phyloP scores from a whole-genome alignment of 2,329 filamentous ascomycete genomes.

The Diaporthe citri region DNA sequence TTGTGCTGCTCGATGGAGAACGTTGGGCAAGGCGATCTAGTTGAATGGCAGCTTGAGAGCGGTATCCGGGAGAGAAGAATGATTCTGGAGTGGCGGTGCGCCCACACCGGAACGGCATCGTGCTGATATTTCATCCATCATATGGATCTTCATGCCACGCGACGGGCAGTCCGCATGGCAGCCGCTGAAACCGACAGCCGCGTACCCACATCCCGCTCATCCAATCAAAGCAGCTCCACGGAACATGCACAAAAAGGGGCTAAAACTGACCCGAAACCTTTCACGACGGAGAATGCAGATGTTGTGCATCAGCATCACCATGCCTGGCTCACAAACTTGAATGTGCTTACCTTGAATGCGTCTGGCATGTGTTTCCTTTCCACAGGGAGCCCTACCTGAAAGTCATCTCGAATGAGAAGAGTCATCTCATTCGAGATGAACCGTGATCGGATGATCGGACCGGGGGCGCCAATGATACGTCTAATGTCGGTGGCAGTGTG shows the following conservation, averaged over 20 bases:
- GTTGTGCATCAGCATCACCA: constrained; percentile 24
- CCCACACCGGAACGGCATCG: constrained; percentile 7
- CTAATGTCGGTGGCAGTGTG: neutral
- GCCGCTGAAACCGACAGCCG: constrained; percentile 7
- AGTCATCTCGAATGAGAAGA: neutral
- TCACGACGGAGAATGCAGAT: constrained; percentile 22
- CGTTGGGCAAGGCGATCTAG: neutral
- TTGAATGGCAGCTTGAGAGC: neutral
- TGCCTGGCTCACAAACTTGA: neutral
- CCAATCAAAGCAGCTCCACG: constrained; percentile 8
- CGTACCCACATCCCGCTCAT: constrained; percentile 28
- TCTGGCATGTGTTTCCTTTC: neutral
- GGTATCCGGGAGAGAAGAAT: neutral
- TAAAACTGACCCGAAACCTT: constrained; percentile 36
- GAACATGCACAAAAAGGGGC: constrained; percentile 1
- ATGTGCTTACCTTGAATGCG: neutral
- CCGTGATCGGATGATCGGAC: constrained; percentile 1
- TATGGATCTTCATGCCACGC: constrained; percentile 20
- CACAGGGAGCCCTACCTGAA: neutral
- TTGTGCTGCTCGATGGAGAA: neutral
- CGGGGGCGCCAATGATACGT: neutral
- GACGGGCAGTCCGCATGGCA: constrained; percentile 6
- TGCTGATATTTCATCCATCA: constrained; percentile 24
- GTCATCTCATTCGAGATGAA: neutral
- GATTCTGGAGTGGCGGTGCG: neutral